phyloP scores from a whole-genome alignment of 148 eudicot genomes.

The Diospyros lotus region DNA sequence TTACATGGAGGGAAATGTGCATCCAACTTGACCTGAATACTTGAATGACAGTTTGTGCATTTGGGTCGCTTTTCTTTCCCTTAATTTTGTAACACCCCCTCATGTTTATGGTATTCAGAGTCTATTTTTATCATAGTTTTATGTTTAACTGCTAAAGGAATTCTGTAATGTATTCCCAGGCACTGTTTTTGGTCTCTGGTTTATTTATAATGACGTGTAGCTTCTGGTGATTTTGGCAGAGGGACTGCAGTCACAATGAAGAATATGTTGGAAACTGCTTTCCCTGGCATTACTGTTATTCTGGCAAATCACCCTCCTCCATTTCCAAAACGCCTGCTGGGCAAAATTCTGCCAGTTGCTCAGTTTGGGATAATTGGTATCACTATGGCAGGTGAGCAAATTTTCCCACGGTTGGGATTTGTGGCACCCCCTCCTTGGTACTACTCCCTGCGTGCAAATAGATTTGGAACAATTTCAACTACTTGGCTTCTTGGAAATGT shows the following conservation, averaged over 20 bases:
- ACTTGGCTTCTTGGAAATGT: slow-evolving; percentile 93
- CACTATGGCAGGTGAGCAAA: slow-evolving; percentile 84
- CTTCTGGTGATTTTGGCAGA: slow-evolving; percentile 32
- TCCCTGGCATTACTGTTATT: slow-evolving; percentile 69
- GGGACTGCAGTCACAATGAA: slow-evolving; percentile 89
- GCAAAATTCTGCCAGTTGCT: slow-evolving; percentile 69
- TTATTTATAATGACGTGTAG: slow-evolving; percentile 5
- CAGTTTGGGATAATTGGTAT: slow-evolving; percentile 75
- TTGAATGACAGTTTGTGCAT: not conserved
- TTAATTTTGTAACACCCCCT: not conserved
- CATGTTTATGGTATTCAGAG: not conserved
- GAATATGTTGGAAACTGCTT: slow-evolving; percentile 83
- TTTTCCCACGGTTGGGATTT: slow-evolving; percentile 84
- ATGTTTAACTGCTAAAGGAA: not conserved
- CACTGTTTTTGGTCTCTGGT: not conserved
- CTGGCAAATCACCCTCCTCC: slow-evolving; percentile 91
- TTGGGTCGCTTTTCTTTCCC: not conserved
- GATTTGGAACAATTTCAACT: slow-evolving; percentile 89
- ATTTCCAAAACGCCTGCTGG: slow-evolving; percentile 79
- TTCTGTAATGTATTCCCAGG: not conserved
- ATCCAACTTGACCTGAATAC: not conserved
- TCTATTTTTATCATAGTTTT: not conserved
- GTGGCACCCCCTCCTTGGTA: slow-evolving; percentile 90
- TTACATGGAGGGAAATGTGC: too few relatives aligned
- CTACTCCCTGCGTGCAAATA: slow-evolving; percentile 75